These are phyloP conservation scores for Ophiostoma himal-ulmi DNA, from an alignment of 2,329 filamentous ascomycete species.

Conservation along the genomic window DNA sequence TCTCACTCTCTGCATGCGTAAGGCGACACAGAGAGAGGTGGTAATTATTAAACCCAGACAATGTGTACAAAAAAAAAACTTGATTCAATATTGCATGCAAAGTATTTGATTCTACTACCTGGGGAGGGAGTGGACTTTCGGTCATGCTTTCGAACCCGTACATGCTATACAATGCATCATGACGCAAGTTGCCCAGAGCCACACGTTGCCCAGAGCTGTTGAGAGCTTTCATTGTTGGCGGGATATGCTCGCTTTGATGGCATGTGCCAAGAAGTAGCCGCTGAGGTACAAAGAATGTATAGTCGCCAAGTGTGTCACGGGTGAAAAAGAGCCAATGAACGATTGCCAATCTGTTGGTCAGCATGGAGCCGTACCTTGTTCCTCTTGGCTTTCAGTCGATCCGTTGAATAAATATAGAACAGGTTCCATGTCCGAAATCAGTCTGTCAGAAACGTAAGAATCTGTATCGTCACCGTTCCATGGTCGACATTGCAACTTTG, in stretches of 20 bases:
- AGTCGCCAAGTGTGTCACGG: background rate
- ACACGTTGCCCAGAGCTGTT: background rate
- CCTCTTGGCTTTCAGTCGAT: background rate
- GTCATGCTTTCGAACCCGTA: too few species aligned
- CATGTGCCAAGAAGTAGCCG: constrained; percentile 5
- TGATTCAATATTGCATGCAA: too few species aligned
- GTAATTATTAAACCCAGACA: too few species aligned
- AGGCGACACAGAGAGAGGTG: too few species aligned
- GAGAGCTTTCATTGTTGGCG: background rate
- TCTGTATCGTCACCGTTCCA: background rate
- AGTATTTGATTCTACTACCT: too few species aligned
- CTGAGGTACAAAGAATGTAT: background rate
- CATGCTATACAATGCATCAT: background rate
- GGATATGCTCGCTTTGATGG: background rate
- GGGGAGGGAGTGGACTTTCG: too few species aligned
- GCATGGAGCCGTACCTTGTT: background rate
- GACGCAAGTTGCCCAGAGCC: background rate
- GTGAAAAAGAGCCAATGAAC: background rate
- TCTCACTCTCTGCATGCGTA: too few species aligned
- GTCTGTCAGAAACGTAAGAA: background rate
- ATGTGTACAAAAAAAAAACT: too few species aligned
- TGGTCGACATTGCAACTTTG: background rate
- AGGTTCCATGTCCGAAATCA: background rate
- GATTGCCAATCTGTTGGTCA: background rate
- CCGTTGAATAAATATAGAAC: constrained; percentile 8